Percentiles rank a stretch among this genome's conserved stretches.
phyloP scores from a whole-genome alignment of 352 stramenopile genomes.

The Globisporangium cylindrosporum region DNA sequence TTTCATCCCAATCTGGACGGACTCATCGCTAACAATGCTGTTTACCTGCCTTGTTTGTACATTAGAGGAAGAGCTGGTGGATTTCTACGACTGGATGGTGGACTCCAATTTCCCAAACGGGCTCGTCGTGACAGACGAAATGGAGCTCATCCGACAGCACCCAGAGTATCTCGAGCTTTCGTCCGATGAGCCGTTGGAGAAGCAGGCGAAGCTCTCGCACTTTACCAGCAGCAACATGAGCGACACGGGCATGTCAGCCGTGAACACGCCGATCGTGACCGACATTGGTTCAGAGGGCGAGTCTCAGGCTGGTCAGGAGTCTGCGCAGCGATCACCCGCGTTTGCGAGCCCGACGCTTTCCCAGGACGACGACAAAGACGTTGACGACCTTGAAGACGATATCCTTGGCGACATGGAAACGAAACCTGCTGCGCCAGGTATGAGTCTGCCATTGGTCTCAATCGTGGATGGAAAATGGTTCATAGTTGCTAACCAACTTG shows the following conservation, averaged over 20 bases:
- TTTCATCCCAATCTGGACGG: not conserved
- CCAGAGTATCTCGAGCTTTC: slow-evolving; percentile 75
- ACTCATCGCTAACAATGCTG: not conserved
- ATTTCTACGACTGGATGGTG: slow-evolving; percentile 87
- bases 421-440: slow-evolving; percentile 33
- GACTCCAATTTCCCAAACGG: slow-evolving; percentile 71
- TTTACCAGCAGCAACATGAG: slow-evolving; percentile 20
- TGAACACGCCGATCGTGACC: slow-evolving; percentile 70
- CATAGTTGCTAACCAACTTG: not conserved
- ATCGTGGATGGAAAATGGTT: not conserved
- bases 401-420: slow-evolving; percentile 73
- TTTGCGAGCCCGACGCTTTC: slow-evolving; percentile 60
- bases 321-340: slow-evolving; percentile 60
- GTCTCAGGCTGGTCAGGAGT: slow-evolving; percentile 54
- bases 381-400: slow-evolving; percentile 77
- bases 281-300: slow-evolving; percentile 66
- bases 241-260: slow-evolving; percentile 38
- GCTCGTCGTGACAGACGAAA: slow-evolving; percentile 73
- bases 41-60: not conserved
- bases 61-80: slow-evolving; percentile 77
- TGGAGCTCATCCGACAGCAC: slow-evolving; percentile 79
- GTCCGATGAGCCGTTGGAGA: slow-evolving; percentile 30
- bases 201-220: slow-evolving; percentile 35
- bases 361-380: slow-evolving; percentile 67
- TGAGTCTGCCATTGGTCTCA: not conserved